Evolutionary conservation across 2,329 filamentous ascomycete species (phyloP).

Genomic region (Diaporthe batatas): DNA sequence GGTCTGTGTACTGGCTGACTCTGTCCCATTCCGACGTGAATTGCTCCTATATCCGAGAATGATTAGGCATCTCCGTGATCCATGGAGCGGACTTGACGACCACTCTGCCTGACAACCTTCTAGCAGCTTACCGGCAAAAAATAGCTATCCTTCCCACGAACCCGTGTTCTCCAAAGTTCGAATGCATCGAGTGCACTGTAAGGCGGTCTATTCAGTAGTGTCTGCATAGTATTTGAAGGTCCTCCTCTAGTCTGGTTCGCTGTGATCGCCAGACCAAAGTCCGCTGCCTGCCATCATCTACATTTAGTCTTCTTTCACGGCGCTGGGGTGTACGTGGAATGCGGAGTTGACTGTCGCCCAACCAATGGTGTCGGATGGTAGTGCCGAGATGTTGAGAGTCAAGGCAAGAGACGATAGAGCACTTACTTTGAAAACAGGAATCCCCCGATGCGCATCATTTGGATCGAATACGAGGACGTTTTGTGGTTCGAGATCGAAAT

Average conservation of each 20-base stretch:
- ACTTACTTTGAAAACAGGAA: conserved; percentile 17
- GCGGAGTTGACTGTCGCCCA: not conserved
- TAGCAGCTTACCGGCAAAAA: conserved; percentile 10
- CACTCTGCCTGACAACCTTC: not conserved
- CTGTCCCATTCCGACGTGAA: conserved; percentile 23
- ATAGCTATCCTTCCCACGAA: not conserved
- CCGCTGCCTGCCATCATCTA: not conserved
- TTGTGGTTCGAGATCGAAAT: conserved; percentile 21
- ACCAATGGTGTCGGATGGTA: too few species aligned
- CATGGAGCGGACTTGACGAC: not conserved
- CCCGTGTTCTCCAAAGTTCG: not conserved
- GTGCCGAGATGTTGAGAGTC: too few species aligned
- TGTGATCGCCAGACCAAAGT: conserved; percentile 3
- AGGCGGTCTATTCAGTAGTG: too few species aligned
- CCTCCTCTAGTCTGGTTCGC: not conserved
- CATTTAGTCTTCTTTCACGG: too few species aligned
- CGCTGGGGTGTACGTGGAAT: too few species aligned
- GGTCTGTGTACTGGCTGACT: not conserved
- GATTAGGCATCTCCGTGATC: too few species aligned
- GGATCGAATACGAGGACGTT: not conserved
- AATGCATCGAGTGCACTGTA: not conserved
- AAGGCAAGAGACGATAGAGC: too few species aligned
- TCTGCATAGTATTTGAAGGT: too few species aligned
- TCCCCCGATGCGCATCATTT: not conserved
- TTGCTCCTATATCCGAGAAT: conserved; percentile 8